Evolutionary conservation across 257 asterid species (phyloP).

Genomic region (Thymus mandschuricus): DNA sequence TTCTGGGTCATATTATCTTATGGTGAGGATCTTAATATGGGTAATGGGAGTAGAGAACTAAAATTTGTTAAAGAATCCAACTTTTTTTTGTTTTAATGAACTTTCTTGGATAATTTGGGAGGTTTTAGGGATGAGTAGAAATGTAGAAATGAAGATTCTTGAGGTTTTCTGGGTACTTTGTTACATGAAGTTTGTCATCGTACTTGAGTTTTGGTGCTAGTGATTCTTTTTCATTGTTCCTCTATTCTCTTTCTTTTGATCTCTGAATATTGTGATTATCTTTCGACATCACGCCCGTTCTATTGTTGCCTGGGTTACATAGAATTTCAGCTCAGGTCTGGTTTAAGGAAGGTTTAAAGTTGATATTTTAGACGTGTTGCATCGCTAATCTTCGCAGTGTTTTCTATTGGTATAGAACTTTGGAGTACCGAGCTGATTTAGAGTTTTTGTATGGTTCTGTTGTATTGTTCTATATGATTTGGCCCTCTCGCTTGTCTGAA

Average conservation of each 20-base stretch:
- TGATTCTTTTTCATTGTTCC: neutral
- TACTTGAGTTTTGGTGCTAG: neutral
- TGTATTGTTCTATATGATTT: neutral
- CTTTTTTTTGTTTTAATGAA: neutral
- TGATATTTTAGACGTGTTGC: neutral
- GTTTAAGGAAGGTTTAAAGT: neutral
- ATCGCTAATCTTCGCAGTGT: neutral
- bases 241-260: neutral
- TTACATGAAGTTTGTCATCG: constrained; percentile 3
- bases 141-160: neutral
- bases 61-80: constrained; percentile 1
- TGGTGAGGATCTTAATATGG: constrained; percentile 16
- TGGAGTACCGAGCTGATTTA: neutral
- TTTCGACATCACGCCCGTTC: neutral
- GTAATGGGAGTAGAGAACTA: neutral
- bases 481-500: neutral
- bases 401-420: neutral
- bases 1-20: neutral
- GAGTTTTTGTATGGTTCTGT: neutral
- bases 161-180: constrained; percentile 14
- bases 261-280: neutral
- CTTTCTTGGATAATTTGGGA: constrained; percentile 5
- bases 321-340: constrained; percentile 11
- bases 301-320: neutral
- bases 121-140: neutral